These are phyloP conservation scores for Ramalina intermedia DNA, from an alignment of 495 filamentous ascomycete species.

Conservation along the genomic window DNA sequence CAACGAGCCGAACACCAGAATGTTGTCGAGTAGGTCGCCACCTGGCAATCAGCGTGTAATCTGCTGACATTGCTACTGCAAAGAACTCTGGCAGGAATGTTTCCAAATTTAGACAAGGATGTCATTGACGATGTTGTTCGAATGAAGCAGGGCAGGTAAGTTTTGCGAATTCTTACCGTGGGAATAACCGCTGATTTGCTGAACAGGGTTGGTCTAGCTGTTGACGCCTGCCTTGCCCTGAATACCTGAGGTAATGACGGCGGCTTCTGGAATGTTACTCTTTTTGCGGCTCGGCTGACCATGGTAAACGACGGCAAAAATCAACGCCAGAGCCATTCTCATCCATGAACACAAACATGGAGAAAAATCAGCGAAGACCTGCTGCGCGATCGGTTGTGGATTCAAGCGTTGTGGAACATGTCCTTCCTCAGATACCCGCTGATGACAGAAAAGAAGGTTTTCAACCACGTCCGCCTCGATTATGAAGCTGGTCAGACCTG, in stretches of 20 bases:
- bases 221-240: conserved; percentile 81
- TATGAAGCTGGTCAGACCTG: too few relatives aligned
- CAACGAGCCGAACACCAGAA: conserved; percentile 74
- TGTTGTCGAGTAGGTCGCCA: conserved; percentile 54
- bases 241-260: conserved; percentile 26
- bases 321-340: too few relatives aligned
- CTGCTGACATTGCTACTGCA: not conserved
- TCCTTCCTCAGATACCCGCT: too few relatives aligned
- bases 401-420: too few relatives aligned
- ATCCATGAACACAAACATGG: too few relatives aligned
- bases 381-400: too few relatives aligned
- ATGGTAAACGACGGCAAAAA: too few relatives aligned
- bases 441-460: too few relatives aligned
- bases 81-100: conserved; percentile 75
- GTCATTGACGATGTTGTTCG: conserved; percentile 89
- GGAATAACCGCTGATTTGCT: not conserved
- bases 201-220: conserved; percentile 70
- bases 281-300: too few relatives aligned
- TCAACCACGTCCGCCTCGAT: too few relatives aligned
- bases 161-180: conserved; percentile 4
- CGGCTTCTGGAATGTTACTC: too few relatives aligned
- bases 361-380: too few relatives aligned
- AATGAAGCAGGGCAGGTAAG: conserved; percentile 81
- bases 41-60: not conserved
- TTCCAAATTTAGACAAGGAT: conserved; percentile 78